These are phyloP conservation scores for Phytophthora syringae DNA, from an alignment of 352 stramenopile genomes.

Conservation along the genomic window DNA sequence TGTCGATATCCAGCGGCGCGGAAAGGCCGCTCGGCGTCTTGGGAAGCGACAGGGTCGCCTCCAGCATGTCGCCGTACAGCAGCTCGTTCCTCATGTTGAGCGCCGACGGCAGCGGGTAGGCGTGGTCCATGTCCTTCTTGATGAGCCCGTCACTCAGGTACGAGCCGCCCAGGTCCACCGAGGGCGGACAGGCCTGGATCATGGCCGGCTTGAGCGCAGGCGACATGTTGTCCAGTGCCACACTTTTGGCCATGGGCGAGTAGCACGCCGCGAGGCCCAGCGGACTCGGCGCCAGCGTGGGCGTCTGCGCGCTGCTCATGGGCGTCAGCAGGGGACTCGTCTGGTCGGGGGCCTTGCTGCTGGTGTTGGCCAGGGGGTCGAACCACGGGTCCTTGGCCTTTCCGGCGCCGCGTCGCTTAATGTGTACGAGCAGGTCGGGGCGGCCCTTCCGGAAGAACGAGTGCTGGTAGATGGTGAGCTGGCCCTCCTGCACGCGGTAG, in stretches of 20 bases:
- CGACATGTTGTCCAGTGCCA: slow-evolving; percentile 87
- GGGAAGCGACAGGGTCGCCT: slow-evolving; percentile 37
- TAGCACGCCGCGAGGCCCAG: slow-evolving; percentile 63
- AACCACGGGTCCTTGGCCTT: slow-evolving; percentile 90
- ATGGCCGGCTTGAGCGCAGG: slow-evolving; percentile 79
- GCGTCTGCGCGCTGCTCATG: slow-evolving; percentile 27
- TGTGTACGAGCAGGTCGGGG: slow-evolving; percentile 82
- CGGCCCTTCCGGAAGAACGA: slow-evolving; percentile 86
- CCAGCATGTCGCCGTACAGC: slow-evolving; percentile 42
- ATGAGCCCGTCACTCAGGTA: slow-evolving; percentile 47
- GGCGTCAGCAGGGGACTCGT: slow-evolving; percentile 7
- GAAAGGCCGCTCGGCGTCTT: slow-evolving; percentile 30
- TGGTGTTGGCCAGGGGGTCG: slow-evolving; percentile 62
- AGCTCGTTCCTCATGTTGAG: slow-evolving; percentile 61
- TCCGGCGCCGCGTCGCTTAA: slow-evolving; percentile 81
- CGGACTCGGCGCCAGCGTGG: slow-evolving; percentile 30
- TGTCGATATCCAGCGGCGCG: slow-evolving; percentile 66
- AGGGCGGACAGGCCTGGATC: slow-evolving; percentile 50
- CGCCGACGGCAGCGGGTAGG: slow-evolving; percentile 43
- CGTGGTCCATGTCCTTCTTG: slow-evolving; percentile 48
- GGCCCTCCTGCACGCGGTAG: slow-evolving; percentile 88
- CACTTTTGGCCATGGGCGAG: slow-evolving; percentile 81
- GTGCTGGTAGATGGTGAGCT: slow-evolving; percentile 89
- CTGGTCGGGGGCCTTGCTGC: slow-evolving; percentile 22
- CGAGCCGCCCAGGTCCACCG: slow-evolving; percentile 62